Evolutionary conservation across 768 basidiomycete genomes (phyloP).

Genomic region (Lyophyllum decastes): DNA sequence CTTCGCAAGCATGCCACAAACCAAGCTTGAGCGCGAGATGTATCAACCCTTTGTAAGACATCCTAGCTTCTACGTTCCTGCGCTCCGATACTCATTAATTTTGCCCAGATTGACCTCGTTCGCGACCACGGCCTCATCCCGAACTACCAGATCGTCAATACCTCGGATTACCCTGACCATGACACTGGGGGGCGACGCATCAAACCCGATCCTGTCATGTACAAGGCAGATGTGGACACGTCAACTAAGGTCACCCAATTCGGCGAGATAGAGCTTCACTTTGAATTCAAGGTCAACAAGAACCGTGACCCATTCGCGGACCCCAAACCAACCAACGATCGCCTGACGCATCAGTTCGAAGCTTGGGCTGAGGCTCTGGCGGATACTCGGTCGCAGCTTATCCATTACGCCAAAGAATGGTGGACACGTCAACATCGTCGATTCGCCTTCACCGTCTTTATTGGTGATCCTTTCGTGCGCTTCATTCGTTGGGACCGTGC

Average conservation of each 20-base stretch:
- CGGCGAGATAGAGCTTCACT: conserved; percentile 9
- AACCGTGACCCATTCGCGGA: conserved; percentile 15
- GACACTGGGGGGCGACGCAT: not conserved
- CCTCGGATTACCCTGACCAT: conserved; percentile 8
- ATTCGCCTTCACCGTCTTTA: conserved; percentile 27
- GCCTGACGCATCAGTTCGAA: not conserved
- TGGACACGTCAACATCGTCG: conserved; percentile 28
- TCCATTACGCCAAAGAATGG: conserved; percentile 21
- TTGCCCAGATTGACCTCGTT: conserved; percentile 1
- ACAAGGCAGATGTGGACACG: not conserved
- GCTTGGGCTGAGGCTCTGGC: not conserved
- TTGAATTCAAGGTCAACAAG: conserved; percentile 17
- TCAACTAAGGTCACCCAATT: conserved; percentile 7
- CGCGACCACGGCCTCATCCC: conserved; percentile 3
- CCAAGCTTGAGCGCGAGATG: not conserved
- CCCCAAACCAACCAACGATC: not conserved
- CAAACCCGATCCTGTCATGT: conserved; percentile 9
- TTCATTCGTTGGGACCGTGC: conserved; percentile 35
- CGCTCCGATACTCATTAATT: not conserved
- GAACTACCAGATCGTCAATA: conserved; percentile 14
- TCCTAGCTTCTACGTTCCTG: not conserved
- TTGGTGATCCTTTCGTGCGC: conserved; percentile 25
- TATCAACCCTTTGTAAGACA: conserved; percentile 7
- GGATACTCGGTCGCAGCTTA: conserved; percentile 23
- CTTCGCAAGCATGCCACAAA: not conserved